These are phyloP conservation scores for Pseudogymnoascus sp. DNA, from an alignment of 2,329 filamentous ascomycete species.

Conservation along the genomic window DNA sequence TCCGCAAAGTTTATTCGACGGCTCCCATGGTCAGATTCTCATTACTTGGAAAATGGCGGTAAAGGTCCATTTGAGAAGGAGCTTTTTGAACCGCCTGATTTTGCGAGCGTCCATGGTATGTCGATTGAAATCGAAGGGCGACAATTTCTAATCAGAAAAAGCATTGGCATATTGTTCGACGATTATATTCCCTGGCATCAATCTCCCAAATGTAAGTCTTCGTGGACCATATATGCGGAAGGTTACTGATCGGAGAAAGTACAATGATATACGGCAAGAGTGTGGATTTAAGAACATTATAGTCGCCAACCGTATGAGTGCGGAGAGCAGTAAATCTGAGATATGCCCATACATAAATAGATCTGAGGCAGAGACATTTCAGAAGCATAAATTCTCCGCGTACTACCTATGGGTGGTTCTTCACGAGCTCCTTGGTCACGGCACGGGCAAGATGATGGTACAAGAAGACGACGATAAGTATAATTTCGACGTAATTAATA, in stretches of 20 bases:
- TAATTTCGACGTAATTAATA: conserved; percentile 54
- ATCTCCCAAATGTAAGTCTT: conserved; percentile 36
- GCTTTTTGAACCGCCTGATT: conserved; percentile 64
- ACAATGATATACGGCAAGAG: conserved; percentile 51
- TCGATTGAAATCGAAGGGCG: conserved; percentile 20
- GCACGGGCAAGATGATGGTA: conserved; percentile 54
- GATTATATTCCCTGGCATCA: conserved; percentile 37
- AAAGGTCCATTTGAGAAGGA: conserved; percentile 62
- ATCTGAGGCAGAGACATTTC: conserved; percentile 53
- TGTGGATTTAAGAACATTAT: conserved; percentile 60
- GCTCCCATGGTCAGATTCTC: conserved; percentile 54
- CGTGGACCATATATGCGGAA: neutral
- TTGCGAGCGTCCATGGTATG: conserved; percentile 62
- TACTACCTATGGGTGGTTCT: conserved; percentile 68
- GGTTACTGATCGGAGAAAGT: conserved; percentile 29
- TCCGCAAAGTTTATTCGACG: conserved; percentile 60
- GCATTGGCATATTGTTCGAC: conserved; percentile 39
- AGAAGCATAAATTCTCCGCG: conserved; percentile 55
- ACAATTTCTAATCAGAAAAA: neutral
- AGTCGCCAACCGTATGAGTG: conserved; percentile 49
- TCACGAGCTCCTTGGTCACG: conserved; percentile 60
- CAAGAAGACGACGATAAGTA: conserved; percentile 46
- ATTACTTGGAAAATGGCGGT: conserved; percentile 27
- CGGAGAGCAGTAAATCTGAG: conserved; percentile 38
- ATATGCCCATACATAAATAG: conserved; percentile 51